Evolutionary conservation across 2,329 filamentous ascomycete species (phyloP).

Genomic region (Rhinocladiella similis): DNA sequence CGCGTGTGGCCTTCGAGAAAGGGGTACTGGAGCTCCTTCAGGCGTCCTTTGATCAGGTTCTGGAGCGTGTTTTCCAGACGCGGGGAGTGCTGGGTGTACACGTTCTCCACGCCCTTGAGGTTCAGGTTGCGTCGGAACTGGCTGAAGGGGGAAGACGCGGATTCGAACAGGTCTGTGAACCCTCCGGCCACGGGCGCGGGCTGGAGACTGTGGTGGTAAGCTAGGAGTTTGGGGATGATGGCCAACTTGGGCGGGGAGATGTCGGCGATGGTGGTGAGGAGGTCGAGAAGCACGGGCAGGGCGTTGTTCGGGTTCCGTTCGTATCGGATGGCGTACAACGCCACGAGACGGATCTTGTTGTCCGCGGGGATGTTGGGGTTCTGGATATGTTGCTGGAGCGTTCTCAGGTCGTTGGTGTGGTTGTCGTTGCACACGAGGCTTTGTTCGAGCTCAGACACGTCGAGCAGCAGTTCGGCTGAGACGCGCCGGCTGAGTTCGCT

Average conservation of each 20-base stretch:
- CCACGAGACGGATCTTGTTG: slow-evolving; percentile 85
- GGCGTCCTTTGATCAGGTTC: slow-evolving; percentile 85
- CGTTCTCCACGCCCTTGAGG: slow-evolving; percentile 95
- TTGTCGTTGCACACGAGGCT: slow-evolving; percentile 96
- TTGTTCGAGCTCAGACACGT: slow-evolving; percentile 95
- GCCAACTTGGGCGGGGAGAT: slow-evolving; percentile 74
- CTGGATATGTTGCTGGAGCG: slow-evolving; percentile 82
- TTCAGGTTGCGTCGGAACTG: slow-evolving; percentile 72
- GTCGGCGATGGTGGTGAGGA: slow-evolving; percentile 80
- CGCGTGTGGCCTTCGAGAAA: slow-evolving; percentile 88
- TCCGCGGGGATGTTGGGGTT: slow-evolving; percentile 73
- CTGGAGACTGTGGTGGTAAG: slow-evolving; percentile 85
- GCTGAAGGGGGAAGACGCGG: slow-evolving; percentile 78
- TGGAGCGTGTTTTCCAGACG: slow-evolving; percentile 84
- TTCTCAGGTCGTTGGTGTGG: slow-evolving; percentile 88
- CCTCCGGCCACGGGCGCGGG: slow-evolving; percentile 72
- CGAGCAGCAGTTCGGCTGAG: slow-evolving; percentile 80
- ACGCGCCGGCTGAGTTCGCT: slow-evolving; percentile 89
- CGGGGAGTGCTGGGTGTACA: slow-evolving; percentile 96
- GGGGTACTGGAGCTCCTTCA: slow-evolving; percentile 85
- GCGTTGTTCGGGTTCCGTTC: slow-evolving; percentile 82
- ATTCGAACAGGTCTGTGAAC: slow-evolving; percentile 89
- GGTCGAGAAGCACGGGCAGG: slow-evolving; percentile 79
- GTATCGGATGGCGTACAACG: slow-evolving; percentile 93
- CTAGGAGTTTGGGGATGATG: slow-evolving; percentile 76